Percentiles rank a stretch among this genome's conserved stretches.
These are phyloP conservation scores for Xylariaceae sp. DNA, from an alignment of 2,329 filamentous ascomycete species.

Conservation along the genomic window DNA sequence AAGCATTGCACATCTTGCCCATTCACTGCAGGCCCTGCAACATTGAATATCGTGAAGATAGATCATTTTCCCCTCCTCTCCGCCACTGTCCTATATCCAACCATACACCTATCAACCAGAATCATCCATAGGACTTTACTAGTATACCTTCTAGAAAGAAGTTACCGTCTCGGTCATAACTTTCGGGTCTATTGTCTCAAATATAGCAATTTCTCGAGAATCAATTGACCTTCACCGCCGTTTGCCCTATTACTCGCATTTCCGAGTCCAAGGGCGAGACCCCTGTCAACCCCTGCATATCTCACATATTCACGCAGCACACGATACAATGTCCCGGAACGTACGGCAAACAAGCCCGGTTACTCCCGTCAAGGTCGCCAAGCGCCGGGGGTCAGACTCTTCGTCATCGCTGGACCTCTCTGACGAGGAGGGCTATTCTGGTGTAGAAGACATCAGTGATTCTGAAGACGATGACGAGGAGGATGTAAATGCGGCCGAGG, in stretches of 20 bases:
- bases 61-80: conserved; percentile 7
- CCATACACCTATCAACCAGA: not conserved
- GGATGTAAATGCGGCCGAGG: conserved; percentile 76
- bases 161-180: not conserved
- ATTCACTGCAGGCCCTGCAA: conserved; percentile 21
- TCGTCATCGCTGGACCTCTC: conserved; percentile 62
- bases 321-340: conserved; percentile 55
- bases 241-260: conserved; percentile 35
- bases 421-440: conserved; percentile 72
- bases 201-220: conserved; percentile 13
- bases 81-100: conserved; percentile 8
- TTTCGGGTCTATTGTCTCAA: not conserved
- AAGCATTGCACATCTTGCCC: conserved; percentile 30
- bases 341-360: conserved; percentile 51
- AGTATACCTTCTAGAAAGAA: conserved; percentile 6
- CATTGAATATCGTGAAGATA: conserved; percentile 14
- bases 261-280: conserved; percentile 24
- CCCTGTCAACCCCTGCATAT: conserved; percentile 32
- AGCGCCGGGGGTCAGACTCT: conserved; percentile 53
- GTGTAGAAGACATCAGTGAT: conserved; percentile 78
- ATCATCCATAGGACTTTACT: not conserved
- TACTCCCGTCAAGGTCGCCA: conserved; percentile 48
- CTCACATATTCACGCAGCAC: conserved; percentile 26
- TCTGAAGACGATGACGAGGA: conserved; percentile 78
- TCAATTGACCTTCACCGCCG: conserved; percentile 39